phyloP scores from a whole-genome alignment of 345 rosid genomes.

The Rhizophora apiculata region DNA sequence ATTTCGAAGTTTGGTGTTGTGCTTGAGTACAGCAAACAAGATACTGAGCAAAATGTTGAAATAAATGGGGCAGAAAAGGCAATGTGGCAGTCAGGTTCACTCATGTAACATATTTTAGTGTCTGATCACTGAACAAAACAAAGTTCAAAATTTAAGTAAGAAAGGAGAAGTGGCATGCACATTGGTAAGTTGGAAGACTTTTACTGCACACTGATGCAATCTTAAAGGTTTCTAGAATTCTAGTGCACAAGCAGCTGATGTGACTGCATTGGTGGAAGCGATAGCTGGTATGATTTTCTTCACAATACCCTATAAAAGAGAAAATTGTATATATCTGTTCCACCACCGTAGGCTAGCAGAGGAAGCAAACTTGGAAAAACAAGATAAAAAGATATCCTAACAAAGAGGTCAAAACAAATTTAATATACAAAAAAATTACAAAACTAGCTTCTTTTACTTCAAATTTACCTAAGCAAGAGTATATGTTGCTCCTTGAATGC shows the following conservation, averaged over 20 bases:
- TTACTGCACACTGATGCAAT: slow-evolving; percentile 93
- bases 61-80: no score
- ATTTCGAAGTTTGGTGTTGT: no score
- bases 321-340: no score
- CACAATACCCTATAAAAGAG: slow-evolving; percentile 66
- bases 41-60: no score
- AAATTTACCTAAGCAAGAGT: slow-evolving; percentile 81
- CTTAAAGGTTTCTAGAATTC: slow-evolving; percentile 93
- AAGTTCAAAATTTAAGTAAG: neutral
- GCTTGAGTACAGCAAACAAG: no score
- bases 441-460: neutral
- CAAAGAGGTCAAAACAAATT: no score
- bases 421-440: no score
- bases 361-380: slow-evolving; percentile 91
- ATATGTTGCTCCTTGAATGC: slow-evolving; percentile 92
- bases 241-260: slow-evolving; percentile 86
- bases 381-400: slow-evolving; percentile 87
- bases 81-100: no score
- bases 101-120: neutral
- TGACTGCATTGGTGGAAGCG: slow-evolving; percentile 93
- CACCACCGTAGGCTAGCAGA: slow-evolving; percentile 70
- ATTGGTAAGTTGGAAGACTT: slow-evolving; percentile 77
- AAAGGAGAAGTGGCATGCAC: slow-evolving; percentile 36
- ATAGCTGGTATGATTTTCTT: slow-evolving; percentile 97
- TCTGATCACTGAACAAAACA: neutral